Evolutionary conservation across 2,329 filamentous ascomycete genomes (phyloP), one percentile per base, ranked within the genome.

Genomic region (Arthrobotrys musiformis): DNA sequence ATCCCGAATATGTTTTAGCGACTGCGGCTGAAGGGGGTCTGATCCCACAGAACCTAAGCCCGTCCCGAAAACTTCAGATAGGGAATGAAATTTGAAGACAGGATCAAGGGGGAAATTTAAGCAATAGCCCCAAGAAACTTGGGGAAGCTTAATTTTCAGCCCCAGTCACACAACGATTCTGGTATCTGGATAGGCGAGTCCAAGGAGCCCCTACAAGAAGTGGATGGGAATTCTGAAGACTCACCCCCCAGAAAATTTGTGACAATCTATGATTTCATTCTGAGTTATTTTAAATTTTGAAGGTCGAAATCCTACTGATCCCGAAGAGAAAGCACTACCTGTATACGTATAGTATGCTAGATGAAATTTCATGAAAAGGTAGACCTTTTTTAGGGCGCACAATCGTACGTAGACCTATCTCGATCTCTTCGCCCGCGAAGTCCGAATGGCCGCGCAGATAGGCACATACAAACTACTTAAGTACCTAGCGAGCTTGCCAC

Each of bases 1-100:
- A 58, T 58, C 54, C 54, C 33, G 54, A 58, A 58, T 58, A 15
- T 26, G 19, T n/a, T 56, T 33, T 58, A 40, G 54, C 19, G 33
- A 40, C 33, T 40, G 54, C 54, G 33, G 54, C 54, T 58, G 54
- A 58, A 56, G 48, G 4, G 13, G 19, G 33, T 52, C 3, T n/a
- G 48, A 52, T 52, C 48, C 30, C 35, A 56, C 30, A 22, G 28
- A 4, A 4, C 48, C 22, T 8, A n/a, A 22, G 19, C 26, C 35
- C 13, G 4, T 5, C 5, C 9, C 15, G n/a, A 8, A 35, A 33
- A 26, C 2, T 17, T 9, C 3, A 22, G 28, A 22, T 54, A 15
- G 6, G 8, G 7, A 54, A 26, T 22, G 4, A 46, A 24, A n/a
- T 17, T 19, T 19, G 1, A 2, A 42, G 15, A 22, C 48, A 56